These are phyloP conservation scores for Euphorbia schlechtendalii DNA, from an alignment of 441 rosid genomes.

Conservation along the genomic window DNA sequence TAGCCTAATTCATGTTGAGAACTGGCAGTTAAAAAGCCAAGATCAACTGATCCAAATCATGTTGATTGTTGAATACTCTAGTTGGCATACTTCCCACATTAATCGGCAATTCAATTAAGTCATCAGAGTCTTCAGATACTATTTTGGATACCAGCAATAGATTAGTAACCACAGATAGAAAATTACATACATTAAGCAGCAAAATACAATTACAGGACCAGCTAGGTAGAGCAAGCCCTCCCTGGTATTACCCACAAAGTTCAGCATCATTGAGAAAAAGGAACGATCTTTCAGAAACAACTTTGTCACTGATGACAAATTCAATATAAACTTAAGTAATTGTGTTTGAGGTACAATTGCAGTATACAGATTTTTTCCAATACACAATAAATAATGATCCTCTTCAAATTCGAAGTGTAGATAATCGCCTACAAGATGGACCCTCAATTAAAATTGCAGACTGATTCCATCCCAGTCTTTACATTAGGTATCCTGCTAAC, in stretches of 20 bases:
- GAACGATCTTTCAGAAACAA: background rate
- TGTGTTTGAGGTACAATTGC: conserved; percentile 15
- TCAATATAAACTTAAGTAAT: conserved; percentile 16
- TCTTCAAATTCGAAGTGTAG: conserved; percentile 13
- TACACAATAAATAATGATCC: conserved; percentile 22
- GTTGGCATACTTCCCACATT: no score
- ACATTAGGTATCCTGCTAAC: conserved; percentile 10
- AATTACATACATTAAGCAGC: background rate
- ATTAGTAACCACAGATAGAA: background rate
- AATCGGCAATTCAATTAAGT: no score
- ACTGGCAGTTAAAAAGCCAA: no score
- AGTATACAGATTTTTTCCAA: conserved; percentile 31
- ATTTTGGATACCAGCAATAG: no score
- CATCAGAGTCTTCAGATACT: no score
- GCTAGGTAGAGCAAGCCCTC: no score
- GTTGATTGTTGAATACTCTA: no score
- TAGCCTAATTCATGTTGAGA: no score
- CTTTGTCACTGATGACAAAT: no score
- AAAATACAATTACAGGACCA: background rate
- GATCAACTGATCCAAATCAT: no score
- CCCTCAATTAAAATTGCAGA: conserved; percentile 14
- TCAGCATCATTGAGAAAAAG: background rate
- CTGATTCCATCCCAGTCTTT: conserved; percentile 4
- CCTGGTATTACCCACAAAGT: no score
- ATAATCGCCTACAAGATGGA: conserved; percentile 13